Evolutionary conservation across 108 stramenopile species (phyloP).

Genomic region (Nitzschia putrida): DNA sequence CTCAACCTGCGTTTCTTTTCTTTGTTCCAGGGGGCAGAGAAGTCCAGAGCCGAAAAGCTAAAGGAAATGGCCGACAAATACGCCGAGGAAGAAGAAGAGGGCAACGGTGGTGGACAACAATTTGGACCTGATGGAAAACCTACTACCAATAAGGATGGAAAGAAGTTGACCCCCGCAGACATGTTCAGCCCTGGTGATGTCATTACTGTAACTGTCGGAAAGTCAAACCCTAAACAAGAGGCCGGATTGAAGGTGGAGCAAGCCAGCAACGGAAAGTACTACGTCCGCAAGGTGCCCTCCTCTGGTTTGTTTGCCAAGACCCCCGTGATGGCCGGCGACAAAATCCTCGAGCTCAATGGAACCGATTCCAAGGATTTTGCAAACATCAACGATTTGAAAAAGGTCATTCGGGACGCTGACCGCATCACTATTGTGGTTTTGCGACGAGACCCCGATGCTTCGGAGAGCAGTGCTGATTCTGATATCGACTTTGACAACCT

Average conservation of each 20-base stretch:
- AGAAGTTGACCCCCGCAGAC: slow-evolving; percentile 44
- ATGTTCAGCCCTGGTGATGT: slow-evolving; percentile 50
- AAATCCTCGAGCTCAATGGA: slow-evolving; percentile 41
- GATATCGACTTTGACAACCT: slow-evolving; percentile 34
- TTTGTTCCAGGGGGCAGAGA: slow-evolving; percentile 21
- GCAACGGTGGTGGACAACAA: slow-evolving; percentile 8
- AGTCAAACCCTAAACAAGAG: slow-evolving; percentile 38
- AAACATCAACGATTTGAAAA: slow-evolving; percentile 39
- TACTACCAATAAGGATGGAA: slow-evolving; percentile 27
- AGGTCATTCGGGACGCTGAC: slow-evolving; percentile 30
- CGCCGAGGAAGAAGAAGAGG: slow-evolving; percentile 1
- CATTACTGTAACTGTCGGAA: slow-evolving; percentile 43
- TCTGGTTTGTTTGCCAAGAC: slow-evolving; percentile 44
- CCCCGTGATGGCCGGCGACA: slow-evolving; percentile 43
- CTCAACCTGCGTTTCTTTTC: background rate
- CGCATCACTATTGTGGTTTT: slow-evolving; percentile 38
- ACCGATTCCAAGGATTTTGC: slow-evolving; percentile 29
- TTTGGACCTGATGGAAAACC: slow-evolving; percentile 41
- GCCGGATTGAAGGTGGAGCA: slow-evolving; percentile 43
- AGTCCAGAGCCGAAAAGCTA: slow-evolving; percentile 31
- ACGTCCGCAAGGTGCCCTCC: slow-evolving; percentile 42
- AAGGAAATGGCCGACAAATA: slow-evolving; percentile 27
- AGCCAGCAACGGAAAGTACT: slow-evolving; percentile 42
- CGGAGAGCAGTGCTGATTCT: slow-evolving; percentile 37
- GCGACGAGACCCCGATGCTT: slow-evolving; percentile 40